phyloP scores from a whole-genome alignment of 2,329 filamentous ascomycete species.

The Curvularia spicifera region DNA sequence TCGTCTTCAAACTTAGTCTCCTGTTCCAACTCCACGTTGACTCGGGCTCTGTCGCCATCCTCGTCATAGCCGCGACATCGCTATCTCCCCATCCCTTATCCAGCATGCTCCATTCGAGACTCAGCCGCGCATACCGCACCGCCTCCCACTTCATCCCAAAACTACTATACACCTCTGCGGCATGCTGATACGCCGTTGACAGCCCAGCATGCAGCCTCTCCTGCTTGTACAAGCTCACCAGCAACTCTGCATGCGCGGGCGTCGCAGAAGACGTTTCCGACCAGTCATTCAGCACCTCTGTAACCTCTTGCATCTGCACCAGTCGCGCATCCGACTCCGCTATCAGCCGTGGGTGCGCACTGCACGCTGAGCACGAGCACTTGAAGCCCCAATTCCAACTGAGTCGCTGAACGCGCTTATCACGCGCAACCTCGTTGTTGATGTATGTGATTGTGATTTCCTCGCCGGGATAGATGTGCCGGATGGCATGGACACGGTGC shows the following conservation, averaged over 20 bases:
- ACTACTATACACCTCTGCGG: constrained; percentile 50
- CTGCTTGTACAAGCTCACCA: constrained; percentile 48
- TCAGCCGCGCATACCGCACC: constrained; percentile 39
- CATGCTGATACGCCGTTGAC: constrained; percentile 49
- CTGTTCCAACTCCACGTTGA: constrained; percentile 46
- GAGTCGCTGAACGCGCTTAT: constrained; percentile 41
- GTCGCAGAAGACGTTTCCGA: constrained; percentile 31
- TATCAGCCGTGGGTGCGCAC: constrained; percentile 33
- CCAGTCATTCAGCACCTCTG: constrained; percentile 41
- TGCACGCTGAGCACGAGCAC: constrained; percentile 50
- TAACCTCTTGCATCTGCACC: constrained; percentile 41
- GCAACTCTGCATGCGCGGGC: constrained; percentile 42
- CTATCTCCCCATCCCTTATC: constrained; percentile 41
- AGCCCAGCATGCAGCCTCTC: constrained; percentile 49
- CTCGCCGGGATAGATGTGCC: constrained; percentile 48
- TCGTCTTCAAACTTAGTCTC: constrained; percentile 31
- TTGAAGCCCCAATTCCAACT: constrained; percentile 50
- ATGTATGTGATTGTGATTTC: constrained; percentile 55
- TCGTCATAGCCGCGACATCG: constrained; percentile 38
- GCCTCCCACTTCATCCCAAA: constrained; percentile 42
- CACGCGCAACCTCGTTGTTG: constrained; percentile 44
- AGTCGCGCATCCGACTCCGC: constrained; percentile 47
- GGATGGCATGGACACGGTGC: constrained; percentile 51
- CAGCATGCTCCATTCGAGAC: constrained; percentile 34
- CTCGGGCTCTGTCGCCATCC: constrained; percentile 36